These are phyloP conservation scores for Kregervanrija pseudodelftensis DNA, from an alignment of 805 yeast species.

Conservation along the genomic window DNA sequence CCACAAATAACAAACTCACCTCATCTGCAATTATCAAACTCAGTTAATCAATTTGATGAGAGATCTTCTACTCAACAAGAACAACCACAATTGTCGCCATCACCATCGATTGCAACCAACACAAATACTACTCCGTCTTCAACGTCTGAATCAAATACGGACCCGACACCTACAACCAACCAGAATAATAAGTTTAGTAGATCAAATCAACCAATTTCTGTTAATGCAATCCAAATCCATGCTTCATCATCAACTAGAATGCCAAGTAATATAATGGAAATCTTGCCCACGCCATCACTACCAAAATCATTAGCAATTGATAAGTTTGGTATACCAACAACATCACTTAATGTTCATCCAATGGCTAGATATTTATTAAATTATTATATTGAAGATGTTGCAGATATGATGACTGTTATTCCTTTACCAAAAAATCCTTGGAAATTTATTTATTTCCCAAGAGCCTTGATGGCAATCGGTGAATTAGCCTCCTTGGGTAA, in stretches of 20 bases:
- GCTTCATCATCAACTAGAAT: conserved; percentile 33
- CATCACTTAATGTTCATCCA: conserved; percentile 60
- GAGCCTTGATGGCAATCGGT: conserved; percentile 77
- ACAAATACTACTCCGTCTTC: conserved; percentile 3
- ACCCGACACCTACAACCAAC: conserved; percentile 9
- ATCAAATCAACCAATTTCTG: conserved; percentile 14
- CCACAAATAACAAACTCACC: conserved; percentile 1
- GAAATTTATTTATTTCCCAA: conserved; percentile 79
- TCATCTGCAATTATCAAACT: background rate
- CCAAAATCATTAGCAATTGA: conserved; percentile 37
- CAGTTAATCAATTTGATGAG: background rate
- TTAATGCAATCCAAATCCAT: conserved; percentile 26
- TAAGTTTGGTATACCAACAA: conserved; percentile 43
- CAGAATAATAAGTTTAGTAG: conserved; percentile 11
- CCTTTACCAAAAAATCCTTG: conserved; percentile 75
- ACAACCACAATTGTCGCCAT: background rate
- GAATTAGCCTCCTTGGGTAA: conserved; percentile 68
- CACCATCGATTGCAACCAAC: background rate
- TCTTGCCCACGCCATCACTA: conserved; percentile 35
- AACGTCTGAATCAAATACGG: conserved; percentile 1
- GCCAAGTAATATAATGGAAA: conserved; percentile 50
- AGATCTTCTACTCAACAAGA: conserved; percentile 2
- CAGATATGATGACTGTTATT: conserved; percentile 63
- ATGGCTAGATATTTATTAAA: conserved; percentile 64
- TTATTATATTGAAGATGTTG: conserved; percentile 68